A percentile compares a stretch with the other conserved stretches of the same genome.
Evolutionary conservation across 2,329 filamentous ascomycete genomes (phyloP).

Genomic region (Karstenula rhodostoma): DNA sequence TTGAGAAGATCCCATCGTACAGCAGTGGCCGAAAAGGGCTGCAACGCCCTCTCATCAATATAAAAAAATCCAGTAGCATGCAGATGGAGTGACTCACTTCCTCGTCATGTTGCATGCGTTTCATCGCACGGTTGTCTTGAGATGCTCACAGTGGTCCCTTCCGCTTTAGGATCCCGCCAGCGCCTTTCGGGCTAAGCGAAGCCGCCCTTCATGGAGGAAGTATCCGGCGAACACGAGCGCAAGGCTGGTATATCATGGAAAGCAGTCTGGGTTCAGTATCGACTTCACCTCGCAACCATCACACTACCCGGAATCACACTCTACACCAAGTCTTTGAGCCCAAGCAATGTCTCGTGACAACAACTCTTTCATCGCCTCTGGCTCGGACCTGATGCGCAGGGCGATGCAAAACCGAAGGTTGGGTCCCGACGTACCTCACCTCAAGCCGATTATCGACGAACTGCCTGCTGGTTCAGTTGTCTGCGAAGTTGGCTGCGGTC

Average conservation of each 20-base stretch:
- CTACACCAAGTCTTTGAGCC: neutral
- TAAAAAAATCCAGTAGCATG: neutral
- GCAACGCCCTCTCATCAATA: neutral
- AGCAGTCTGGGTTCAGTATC: neutral
- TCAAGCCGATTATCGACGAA: conserved; percentile 3
- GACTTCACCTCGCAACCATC: neutral
- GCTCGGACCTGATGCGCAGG: conserved; percentile 8
- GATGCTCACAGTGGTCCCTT: neutral
- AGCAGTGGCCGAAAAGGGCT: neutral
- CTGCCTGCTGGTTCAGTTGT: conserved; percentile 5
- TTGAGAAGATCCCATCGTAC: neutral
- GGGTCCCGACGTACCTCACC: conserved; percentile 1
- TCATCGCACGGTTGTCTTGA: neutral
- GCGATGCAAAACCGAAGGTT: conserved; percentile 9
- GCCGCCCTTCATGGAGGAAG: neutral
- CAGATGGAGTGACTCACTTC: neutral
- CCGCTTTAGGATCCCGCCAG: neutral
- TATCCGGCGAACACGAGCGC: neutral
- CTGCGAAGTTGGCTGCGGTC: conserved; percentile 6
- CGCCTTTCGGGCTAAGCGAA: neutral
- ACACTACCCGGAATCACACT: neutral
- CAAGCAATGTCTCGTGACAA: conserved; percentile 1
- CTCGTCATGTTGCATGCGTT: neutral
- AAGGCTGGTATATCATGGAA: neutral
- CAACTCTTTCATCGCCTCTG: neutral